Evolutionary conservation across 2,329 filamentous ascomycete genomes (phyloP).

Genomic region (Aspergillus viridinutans): DNA sequence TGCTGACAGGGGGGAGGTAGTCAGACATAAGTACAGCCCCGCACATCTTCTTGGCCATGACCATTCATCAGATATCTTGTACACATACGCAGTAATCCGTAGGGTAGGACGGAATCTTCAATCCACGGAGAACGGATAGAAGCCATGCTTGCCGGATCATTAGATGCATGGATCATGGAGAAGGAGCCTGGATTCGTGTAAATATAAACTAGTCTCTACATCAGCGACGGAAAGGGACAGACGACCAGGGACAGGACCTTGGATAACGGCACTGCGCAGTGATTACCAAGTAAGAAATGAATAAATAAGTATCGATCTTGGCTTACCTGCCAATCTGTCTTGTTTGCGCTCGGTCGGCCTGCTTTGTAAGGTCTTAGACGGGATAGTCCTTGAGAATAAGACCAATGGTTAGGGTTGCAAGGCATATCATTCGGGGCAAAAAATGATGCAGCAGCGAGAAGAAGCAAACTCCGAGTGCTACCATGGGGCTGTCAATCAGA

Average conservation of each 20-base stretch:
- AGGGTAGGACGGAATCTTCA: too few species aligned
- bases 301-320: background rate
- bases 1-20: background rate
- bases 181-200: background rate
- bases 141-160: background rate
- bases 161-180: background rate
- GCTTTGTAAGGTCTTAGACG: background rate
- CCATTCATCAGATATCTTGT: background rate
- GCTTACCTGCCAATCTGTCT: background rate
- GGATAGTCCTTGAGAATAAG: background rate
- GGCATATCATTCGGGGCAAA: background rate
- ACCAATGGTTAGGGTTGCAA: background rate
- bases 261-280: too few species aligned
- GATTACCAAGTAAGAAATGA: too few species aligned
- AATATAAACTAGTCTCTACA: background rate
- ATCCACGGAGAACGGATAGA: background rate
- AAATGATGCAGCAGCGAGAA: constrained; percentile 2
- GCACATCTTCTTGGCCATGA: background rate
- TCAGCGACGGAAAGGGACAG: too few species aligned
- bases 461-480: constrained; percentile 2
- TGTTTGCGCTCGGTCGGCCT: background rate
- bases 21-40: background rate
- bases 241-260: too few species aligned
- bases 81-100: too few species aligned
- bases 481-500: background rate